Percentiles rank a stretch among this genome's conserved stretches.
Evolutionary conservation across 805 yeast species (phyloP).

Genomic region (Kluyveromyces aestuarii): DNA sequence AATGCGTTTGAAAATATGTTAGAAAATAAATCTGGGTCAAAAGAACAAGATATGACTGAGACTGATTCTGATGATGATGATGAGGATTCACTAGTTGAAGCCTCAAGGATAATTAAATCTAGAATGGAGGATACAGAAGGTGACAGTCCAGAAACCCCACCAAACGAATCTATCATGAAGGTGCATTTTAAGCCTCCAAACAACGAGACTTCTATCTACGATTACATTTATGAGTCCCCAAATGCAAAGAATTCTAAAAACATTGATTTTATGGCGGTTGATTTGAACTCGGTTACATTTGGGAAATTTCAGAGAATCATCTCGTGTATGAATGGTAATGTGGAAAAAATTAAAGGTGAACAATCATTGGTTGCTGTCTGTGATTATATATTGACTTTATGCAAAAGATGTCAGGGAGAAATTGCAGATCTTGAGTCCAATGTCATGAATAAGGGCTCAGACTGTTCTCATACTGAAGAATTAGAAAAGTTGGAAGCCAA

Average conservation of each 20-base stretch:
- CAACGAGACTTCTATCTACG: slow-evolving; percentile 1
- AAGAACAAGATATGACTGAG: not conserved
- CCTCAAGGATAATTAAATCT: slow-evolving; percentile 1
- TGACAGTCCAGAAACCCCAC: slow-evolving; percentile 3
- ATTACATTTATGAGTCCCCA: slow-evolving; percentile 3
- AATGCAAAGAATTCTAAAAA: slow-evolving; percentile 2
- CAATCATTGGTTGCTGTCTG: not conserved
- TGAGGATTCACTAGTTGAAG: slow-evolving; percentile 1
- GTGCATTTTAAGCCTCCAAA: slow-evolving; percentile 1
- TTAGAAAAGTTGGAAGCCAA: slow-evolving; percentile 4
- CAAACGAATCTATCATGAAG: slow-evolving; percentile 1
- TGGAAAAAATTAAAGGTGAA: not conserved
- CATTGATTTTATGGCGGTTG: slow-evolving; percentile 1
- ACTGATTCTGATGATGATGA: not conserved
- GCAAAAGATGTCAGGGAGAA: slow-evolving; percentile 3
- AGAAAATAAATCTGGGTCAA: slow-evolving; percentile 1
- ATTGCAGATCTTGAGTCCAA: slow-evolving; percentile 1
- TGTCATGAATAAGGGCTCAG: not conserved
- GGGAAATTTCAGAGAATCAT: slow-evolving; percentile 1
- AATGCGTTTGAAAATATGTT: slow-evolving; percentile 4
- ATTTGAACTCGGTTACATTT: slow-evolving; percentile 1
- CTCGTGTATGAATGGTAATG: not conserved
- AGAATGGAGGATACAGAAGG: not conserved
- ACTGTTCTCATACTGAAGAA: slow-evolving; percentile 1
- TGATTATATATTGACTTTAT: slow-evolving; percentile 1